Evolutionary conservation across 257 asterid genomes (phyloP).

Genomic region (Solanum paucissectum): DNA sequence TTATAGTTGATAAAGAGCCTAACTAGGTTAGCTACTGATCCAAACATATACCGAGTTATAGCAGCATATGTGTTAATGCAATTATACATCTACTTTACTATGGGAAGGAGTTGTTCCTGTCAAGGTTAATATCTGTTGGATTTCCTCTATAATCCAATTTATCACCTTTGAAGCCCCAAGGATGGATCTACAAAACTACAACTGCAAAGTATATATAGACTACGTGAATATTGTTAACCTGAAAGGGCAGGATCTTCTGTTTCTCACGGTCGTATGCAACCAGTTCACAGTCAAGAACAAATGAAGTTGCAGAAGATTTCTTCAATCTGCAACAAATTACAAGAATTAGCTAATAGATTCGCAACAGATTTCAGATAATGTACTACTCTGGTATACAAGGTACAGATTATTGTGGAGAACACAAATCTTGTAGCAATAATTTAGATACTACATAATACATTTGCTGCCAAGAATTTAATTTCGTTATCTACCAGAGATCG

Average conservation of each 20-base stretch:
- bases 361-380: background rate
- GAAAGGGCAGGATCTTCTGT: conserved; percentile 84
- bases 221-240: conserved; percentile 31
- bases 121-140: background rate
- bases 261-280: conserved; percentile 92
- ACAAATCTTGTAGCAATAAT: background rate
- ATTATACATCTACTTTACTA: background rate
- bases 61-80: background rate
- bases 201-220: background rate
- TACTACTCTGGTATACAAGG: background rate
- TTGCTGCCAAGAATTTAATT: background rate
- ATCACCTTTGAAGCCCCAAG: background rate
- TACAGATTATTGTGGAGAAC: background rate
- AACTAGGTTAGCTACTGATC: background rate
- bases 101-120: background rate
- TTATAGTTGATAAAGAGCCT: background rate
- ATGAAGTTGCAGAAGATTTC: conserved; percentile 57
- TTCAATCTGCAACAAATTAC: conserved; percentile 53
- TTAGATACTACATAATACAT: background rate
- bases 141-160: background rate
- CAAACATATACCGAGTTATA: background rate
- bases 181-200: background rate
- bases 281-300: conserved; percentile 94
- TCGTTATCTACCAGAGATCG: background rate
- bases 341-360: background rate